Percentiles rank a stretch among this genome's conserved stretches.
Evolutionary conservation across 768 basidiomycete species (phyloP).

Genomic region (Russula earlei): DNA sequence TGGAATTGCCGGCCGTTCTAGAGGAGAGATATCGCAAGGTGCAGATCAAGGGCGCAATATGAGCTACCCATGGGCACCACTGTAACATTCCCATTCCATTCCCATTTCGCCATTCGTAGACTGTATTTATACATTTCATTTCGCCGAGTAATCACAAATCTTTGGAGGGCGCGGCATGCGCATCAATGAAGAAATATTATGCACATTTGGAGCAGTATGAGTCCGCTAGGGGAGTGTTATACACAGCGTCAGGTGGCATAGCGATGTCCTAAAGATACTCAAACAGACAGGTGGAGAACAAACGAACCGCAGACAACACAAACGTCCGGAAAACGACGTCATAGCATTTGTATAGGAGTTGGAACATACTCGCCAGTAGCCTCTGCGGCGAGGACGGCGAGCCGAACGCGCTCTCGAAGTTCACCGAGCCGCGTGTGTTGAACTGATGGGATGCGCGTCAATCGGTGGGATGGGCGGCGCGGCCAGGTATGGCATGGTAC

Average conservation of each 20-base stretch:
- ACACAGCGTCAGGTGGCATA: not conserved
- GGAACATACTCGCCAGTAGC: not conserved
- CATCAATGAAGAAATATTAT: not conserved
- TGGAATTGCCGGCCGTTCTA: slow-evolving; percentile 50
- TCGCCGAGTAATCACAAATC: slow-evolving; percentile 4
- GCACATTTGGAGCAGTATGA: not conserved
- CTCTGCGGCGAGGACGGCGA: not conserved
- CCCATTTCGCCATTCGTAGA: not conserved
- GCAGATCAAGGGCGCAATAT: slow-evolving; percentile 89
- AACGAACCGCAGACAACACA: not conserved
- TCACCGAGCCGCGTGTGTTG: not conserved
- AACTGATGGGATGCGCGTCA: no score
- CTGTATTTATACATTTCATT: slow-evolving; percentile 7
- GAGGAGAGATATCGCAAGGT: slow-evolving; percentile 82
- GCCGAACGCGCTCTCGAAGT: slow-evolving; percentile 3
- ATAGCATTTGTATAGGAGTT: not conserved
- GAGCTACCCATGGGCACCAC: slow-evolving; percentile 22
- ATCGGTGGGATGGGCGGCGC: no score
- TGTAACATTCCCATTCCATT: slow-evolving; percentile 1
- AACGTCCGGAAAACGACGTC: not conserved
- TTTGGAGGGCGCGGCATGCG: not conserved
- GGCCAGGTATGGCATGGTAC: not conserved
- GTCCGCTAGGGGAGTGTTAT: not conserved
- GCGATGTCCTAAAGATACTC: not conserved
- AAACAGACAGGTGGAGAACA: not conserved